A percentile compares a stretch with the other conserved stretches of the same genome.
phyloP scores from a whole-genome alignment of 257 asterid species.

The Eucommia ulmoides region DNA sequence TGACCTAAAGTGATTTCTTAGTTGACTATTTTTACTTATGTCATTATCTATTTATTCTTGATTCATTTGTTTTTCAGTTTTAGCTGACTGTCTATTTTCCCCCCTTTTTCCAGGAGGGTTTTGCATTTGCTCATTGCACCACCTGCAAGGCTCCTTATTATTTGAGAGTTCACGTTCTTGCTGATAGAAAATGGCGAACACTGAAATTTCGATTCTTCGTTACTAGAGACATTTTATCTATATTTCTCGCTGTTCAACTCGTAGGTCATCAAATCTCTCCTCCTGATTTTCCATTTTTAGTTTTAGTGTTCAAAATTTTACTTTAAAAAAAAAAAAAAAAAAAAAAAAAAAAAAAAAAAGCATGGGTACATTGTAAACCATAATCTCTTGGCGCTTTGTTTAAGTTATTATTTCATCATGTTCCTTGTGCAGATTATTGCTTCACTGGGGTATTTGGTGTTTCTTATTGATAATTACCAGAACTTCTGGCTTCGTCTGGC shows the following conservation, averaged over 20 bases:
- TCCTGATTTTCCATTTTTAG: slow-evolving; percentile 2
- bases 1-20: no score
- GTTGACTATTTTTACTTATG: no score
- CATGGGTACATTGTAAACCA: no score
- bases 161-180: slow-evolving; percentile 69
- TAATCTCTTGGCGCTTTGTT: no score
- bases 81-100: no score
- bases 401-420: no score
- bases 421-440: slow-evolving; percentile 54
- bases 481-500: slow-evolving; percentile 67
- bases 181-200: slow-evolving; percentile 84
- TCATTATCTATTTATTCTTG: no score
- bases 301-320: slow-evolving; percentile 1
- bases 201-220: slow-evolving; percentile 89
- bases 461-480: slow-evolving; percentile 57
- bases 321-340: no score
- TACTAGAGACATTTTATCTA: slow-evolving; percentile 81
- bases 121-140: slow-evolving; percentile 92
- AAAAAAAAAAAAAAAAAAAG: no score
- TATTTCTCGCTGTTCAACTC: slow-evolving; percentile 75
- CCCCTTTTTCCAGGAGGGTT: slow-evolving; percentile 61
- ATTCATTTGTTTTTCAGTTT: no score
- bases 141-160: slow-evolving; percentile 93
- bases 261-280: slow-evolving; percentile 31
- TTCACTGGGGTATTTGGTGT: slow-evolving; percentile 54